Evolutionary conservation across 805 yeast genomes (phyloP), one percentile per base, ranked within the genome.

Genomic region (Metschnikowia lochheadii): DNA sequence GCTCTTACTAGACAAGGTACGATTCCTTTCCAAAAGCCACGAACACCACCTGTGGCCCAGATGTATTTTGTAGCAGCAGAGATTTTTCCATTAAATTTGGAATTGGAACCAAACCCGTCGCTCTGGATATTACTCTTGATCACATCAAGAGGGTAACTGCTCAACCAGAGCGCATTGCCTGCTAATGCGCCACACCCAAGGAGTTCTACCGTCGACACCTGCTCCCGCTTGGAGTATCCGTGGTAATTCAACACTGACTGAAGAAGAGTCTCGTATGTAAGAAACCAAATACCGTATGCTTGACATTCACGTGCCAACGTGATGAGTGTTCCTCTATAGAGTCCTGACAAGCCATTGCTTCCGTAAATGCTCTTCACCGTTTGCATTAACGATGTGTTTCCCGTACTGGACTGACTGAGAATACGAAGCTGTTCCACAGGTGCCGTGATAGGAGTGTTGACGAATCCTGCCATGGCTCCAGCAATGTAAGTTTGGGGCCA

Each of bases 261-360:
- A 59, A 84, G 79, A 49, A 84, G 66, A 42, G 66, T 71, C 62
- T 84, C 90, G 60, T 81, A 84, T 1, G 87, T 73, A 51, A 82
- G 66, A 57, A 84, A 84, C 90, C 90, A 84, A 14, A 83, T 80
- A 6, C 90, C 90, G 59, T 85, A 84, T 0, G 89, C 87, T 63
- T 84, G 89, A n/a, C 77, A 66, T 58, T 84, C 89, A 51, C 89
- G 69, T 11, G 79, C 40, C 1, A 80, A 57, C 0, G 89, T 84
- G 50, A 84, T 76, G 3, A 68, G 56, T 15, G 70, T 65, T 0
- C 89, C 89, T 49, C 89, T 66, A 57, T 72, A 82, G 4, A 84
- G 55, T 1, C 86, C 87, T 10, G 54, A 43, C 18, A 69, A n/a
- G 4, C 89, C 88, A 21, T 73, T 58, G 0, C 62, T 47, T 4